Evolutionary conservation across 1,284 basidiomycete species (phyloP).

Genomic region (Spongiforma sp.): DNA sequence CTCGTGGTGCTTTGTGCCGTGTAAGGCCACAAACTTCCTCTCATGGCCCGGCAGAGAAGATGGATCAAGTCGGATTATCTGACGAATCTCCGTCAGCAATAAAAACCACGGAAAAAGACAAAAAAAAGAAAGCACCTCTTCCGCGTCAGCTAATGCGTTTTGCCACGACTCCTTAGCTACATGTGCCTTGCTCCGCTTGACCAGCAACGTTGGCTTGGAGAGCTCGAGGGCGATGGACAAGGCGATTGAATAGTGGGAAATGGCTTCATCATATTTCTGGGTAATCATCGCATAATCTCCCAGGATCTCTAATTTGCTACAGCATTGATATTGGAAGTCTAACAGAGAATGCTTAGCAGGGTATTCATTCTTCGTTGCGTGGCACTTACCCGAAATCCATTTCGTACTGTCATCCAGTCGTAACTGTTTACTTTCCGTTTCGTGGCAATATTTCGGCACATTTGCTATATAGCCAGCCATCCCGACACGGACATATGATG

Average conservation of each 20-base stretch:
- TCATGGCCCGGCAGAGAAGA: neutral
- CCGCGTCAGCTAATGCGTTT: conserved; percentile 11
- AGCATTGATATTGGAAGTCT: neutral
- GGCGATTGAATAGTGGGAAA: conserved; percentile 4
- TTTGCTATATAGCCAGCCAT: too few species aligned
- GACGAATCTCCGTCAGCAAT: too few species aligned
- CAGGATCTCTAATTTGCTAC: neutral
- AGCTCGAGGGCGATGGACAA: neutral
- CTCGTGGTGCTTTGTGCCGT: neutral
- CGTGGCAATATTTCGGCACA: too few species aligned
- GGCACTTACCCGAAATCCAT: conserved; percentile 7
- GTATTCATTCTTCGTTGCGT: too few species aligned
- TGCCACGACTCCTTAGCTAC: neutral
- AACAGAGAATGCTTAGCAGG: neutral
- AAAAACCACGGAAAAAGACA: too few species aligned
- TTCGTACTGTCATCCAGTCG: too few species aligned
- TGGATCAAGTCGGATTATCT: neutral
- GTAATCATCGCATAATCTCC: neutral
- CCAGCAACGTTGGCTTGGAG: neutral
- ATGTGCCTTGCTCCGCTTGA: conserved; percentile 14
- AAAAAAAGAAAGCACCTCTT: too few species aligned
- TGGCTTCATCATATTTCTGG: neutral
- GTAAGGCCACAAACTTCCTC: neutral
- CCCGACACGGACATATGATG: too few species aligned
- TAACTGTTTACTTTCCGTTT: too few species aligned